Evolutionary conservation across 331 rosid genomes (phyloP).

Genomic region (Malus hybrid): DNA sequence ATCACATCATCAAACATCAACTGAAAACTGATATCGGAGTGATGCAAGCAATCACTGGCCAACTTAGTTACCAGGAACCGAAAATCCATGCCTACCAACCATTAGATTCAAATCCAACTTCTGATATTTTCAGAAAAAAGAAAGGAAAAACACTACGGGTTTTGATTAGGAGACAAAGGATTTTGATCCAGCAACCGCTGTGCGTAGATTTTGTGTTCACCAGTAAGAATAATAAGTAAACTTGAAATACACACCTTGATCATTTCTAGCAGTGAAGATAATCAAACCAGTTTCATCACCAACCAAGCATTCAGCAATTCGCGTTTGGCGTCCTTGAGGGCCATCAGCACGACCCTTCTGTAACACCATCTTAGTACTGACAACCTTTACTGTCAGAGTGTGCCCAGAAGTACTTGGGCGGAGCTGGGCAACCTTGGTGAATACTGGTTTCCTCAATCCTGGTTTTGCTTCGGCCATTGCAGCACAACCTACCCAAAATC

Average conservation of each 20-base stretch:
- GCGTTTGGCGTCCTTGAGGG: slow-evolving; percentile 89
- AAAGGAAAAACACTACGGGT: not conserved
- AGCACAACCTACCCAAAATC: slow-evolving; percentile 6
- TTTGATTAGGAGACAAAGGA: not conserved
- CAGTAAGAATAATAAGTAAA: not conserved
- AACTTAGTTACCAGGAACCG: not conserved
- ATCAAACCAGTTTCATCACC: slow-evolving; percentile 94
- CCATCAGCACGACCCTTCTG: slow-evolving; percentile 93
- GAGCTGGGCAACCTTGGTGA: slow-evolving; percentile 87
- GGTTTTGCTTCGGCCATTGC: slow-evolving; percentile 78
- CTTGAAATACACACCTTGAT: slow-evolving; percentile 51
- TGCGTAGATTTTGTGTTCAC: not conserved
- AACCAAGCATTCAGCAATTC: slow-evolving; percentile 84
- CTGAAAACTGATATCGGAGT: not conserved
- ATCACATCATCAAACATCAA: not conserved
- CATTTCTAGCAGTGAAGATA: slow-evolving; percentile 88
- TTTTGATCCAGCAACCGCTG: not conserved
- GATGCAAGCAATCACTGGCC: not conserved
- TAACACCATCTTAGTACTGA: slow-evolving; percentile 70
- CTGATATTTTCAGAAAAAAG: not conserved
- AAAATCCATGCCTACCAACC: not conserved
- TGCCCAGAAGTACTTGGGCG: slow-evolving; percentile 90
- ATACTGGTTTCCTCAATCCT: slow-evolving; percentile 91
- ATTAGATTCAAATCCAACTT: not conserved
- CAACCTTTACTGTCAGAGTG: slow-evolving; percentile 81